phyloP scores from a whole-genome alignment of 148 eudicot species.

The Drosera capensis region DNA sequence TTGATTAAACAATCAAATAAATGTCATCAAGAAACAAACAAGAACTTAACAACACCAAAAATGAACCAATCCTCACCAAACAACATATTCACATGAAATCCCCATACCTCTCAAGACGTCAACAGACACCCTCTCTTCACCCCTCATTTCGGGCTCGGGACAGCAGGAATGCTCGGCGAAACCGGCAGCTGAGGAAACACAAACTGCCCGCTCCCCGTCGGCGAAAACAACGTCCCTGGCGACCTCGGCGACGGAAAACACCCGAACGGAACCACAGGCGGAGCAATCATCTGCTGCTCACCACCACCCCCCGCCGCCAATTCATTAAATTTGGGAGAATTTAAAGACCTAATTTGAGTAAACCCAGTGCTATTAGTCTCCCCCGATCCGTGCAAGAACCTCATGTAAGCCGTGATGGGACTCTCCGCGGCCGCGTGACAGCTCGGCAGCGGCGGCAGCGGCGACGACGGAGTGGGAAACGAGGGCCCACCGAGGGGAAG shows the following conservation, averaged over 20 bases:
- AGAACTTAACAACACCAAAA: too few species aligned
- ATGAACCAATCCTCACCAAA: too few species aligned
- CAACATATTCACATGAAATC: too few species aligned
- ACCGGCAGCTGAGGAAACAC: constrained; percentile 53
- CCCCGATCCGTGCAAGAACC: constrained; percentile 34
- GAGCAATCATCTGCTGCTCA: background rate
- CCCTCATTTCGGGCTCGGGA: constrained; percentile 64
- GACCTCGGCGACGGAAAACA: constrained; percentile 60
- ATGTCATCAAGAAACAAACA: too few species aligned
- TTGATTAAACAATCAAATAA: too few species aligned
- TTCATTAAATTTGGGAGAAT: constrained; percentile 1
- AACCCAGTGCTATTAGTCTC: constrained; percentile 1
- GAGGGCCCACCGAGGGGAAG: constrained; percentile 15
- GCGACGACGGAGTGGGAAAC: constrained; percentile 27
- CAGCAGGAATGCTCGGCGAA: constrained; percentile 40
- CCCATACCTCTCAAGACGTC: too few species aligned
- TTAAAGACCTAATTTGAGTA: constrained; percentile 2
- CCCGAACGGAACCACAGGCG: constrained; percentile 31
- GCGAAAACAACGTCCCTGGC: constrained; percentile 35
- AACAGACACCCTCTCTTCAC: too few species aligned
- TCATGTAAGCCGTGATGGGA: constrained; percentile 89
- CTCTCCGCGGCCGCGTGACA: constrained; percentile 84
- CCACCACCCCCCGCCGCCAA: constrained; percentile 2
- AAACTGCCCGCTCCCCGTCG: constrained; percentile 29
- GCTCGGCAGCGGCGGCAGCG: constrained; percentile 78